Percentiles rank a stretch among this genome's conserved stretches.
phyloP scores from a whole-genome alignment of 768 basidiomycete species.

The Lactifluus pinguis region DNA sequence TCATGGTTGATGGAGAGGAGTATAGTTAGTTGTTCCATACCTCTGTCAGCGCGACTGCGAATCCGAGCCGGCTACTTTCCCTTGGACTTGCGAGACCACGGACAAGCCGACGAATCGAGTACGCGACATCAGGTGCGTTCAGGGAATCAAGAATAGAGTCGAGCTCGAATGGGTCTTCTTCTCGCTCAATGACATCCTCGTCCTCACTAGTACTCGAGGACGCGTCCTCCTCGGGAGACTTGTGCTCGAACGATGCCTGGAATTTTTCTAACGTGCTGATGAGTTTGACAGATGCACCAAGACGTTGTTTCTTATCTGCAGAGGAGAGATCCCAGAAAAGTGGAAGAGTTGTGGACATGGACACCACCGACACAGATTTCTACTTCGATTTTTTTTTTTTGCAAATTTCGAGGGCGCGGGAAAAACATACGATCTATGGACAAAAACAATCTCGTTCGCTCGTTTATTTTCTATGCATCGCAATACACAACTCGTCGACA shows the following conservation, averaged over 20 bases:
- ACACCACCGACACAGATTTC: neutral
- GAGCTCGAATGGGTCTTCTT: slow-evolving; percentile 22
- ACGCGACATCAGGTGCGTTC: slow-evolving; percentile 88
- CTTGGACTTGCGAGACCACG: slow-evolving; percentile 86
- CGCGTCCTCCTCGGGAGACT: slow-evolving; percentile 21
- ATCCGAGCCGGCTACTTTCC: slow-evolving; percentile 90
- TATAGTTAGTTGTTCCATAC: slow-evolving; percentile 34
- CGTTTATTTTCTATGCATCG: too few relatives aligned
- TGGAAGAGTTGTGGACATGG: slow-evolving; percentile 80
- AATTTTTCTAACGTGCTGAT: slow-evolving; percentile 76
- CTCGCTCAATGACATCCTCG: slow-evolving; percentile 19
- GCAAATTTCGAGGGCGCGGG: neutral
- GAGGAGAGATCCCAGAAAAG: slow-evolving; percentile 94
- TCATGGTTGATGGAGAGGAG: slow-evolving; percentile 5
- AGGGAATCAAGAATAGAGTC: slow-evolving; percentile 48
- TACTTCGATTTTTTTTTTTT: neutral
- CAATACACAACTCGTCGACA: too few relatives aligned
- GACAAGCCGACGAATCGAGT: slow-evolving; percentile 80
- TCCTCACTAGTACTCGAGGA: slow-evolving; percentile 27
- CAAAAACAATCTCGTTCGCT: neutral
- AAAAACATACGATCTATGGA: neutral
- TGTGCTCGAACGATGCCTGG: slow-evolving; percentile 55
- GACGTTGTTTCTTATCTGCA: slow-evolving; percentile 63
- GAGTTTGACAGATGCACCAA: slow-evolving; percentile 82
- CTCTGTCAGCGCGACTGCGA: slow-evolving; percentile 93